These are phyloP conservation scores for Trypanosoma platydactyli DNA, from an alignment of 208 protist species.

Conservation along the genomic window DNA sequence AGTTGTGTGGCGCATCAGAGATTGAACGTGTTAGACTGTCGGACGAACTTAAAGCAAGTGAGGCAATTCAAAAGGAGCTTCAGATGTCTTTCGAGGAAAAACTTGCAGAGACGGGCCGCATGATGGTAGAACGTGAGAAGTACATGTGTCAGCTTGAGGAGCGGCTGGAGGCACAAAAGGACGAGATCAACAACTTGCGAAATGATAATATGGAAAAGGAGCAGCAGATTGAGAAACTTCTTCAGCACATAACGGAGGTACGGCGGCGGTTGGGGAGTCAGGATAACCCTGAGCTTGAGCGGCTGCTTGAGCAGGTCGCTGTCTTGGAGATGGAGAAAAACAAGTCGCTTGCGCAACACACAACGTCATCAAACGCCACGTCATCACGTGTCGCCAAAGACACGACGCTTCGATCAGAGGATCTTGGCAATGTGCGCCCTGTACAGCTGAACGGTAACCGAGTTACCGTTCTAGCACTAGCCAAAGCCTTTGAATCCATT, in stretches of 20 bases:
- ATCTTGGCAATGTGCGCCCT: conserved; percentile 17
- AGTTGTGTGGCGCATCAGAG: conserved; percentile 53
- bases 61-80: conserved; percentile 70
- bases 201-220: conserved; percentile 69
- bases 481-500: conserved; percentile 19
- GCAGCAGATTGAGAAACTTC: conserved; percentile 52
- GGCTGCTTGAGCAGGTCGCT: conserved; percentile 57
- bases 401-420: conserved; percentile 4
- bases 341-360: conserved; percentile 30
- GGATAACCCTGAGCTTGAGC: conserved; percentile 36
- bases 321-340: conserved; percentile 64
- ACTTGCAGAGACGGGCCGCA: conserved; percentile 50
- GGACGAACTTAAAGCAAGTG: conserved; percentile 67
- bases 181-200: conserved; percentile 58
- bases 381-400: conserved; percentile 18
- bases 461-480: conserved; percentile 19
- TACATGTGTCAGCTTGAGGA: conserved; percentile 68
- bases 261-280: conserved; percentile 6
- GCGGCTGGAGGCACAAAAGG: conserved; percentile 46
- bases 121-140: conserved; percentile 72
- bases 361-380: conserved; percentile 25
- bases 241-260: conserved; percentile 47
- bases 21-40: conserved; percentile 47
- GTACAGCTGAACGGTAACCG: conserved; percentile 2
- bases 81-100: conserved; percentile 72